Base-by-base conservation (phyloP, 257 asterid genomes). In the Paulownia fortunei region DNA sequence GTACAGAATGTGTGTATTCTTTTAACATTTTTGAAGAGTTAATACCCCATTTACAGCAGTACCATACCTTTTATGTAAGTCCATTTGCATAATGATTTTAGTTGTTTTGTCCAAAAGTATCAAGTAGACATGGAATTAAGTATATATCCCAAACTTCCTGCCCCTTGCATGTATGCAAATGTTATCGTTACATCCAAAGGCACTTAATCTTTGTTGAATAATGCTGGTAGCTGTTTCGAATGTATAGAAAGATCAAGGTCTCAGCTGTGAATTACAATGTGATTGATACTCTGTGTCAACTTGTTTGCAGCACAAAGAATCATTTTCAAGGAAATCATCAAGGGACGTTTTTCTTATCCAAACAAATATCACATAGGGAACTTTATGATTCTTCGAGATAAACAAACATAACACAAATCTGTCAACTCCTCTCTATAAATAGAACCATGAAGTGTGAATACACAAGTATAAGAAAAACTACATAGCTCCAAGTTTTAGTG, bases 381-480 rank as follows among this genome's bases (percentile, higher is more conserved):
- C 69, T 74, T 76, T 47, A 63, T 72, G 83, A 56, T 74, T 89
- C 80, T 21, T 76, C 61, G 27, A 27, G 79, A 82, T 80, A 61
- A 69, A 69, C 68, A 67, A 60, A 67, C 62, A 24, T 44, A 82
- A 67, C 63, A 79, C 80, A n/a, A 51, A 82, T 73, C 82, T 36
- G 80, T 74, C 84, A 81, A 78, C 80, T 23, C 11, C 82, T 82
- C 76, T 76, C 96, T 92, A 92, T 92, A 90, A 87, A 90, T 84
- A 80, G 24, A 16, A n/a, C n/a, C n/a, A n/a, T n/a, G n/a, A n/a
- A n/a, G n/a, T n/a, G n/a, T n/a, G n/a, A n/a, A n/a, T n/a, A 64
- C 30, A 44, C 47, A 19, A 34, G 30, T n/a, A n/a, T n/a, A n/a
- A n/a, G n/a, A n/a, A n/a, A n/a, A n/a, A n/a, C n/a, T n/a, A n/a